Evolutionary conservation across 805 yeast species (phyloP), one percentile per base, ranked within the genome.

Genomic region (Zygotorulaspora chibaensis): DNA sequence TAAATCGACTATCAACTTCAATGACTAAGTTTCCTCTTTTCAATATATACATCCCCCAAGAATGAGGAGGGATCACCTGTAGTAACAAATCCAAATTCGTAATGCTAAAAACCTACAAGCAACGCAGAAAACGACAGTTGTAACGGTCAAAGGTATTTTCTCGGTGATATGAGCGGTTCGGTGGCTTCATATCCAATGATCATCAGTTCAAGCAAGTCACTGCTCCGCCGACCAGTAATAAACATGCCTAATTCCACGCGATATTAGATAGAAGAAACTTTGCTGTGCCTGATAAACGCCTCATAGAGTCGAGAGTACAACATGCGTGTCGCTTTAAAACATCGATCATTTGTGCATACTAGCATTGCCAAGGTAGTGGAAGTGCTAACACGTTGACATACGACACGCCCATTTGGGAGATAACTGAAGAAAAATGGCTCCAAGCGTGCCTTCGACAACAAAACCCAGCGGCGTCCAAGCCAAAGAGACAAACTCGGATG

Each of bases 391-490:
- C 56, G 30, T 2, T 57, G 39, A 25, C 73, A 56, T 1, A 68
- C 63, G 5, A 79, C 84, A 80, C 2, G 80, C 75, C 86, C 86
- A 81, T 68, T 74, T 68, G 28, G 66, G 79, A 70, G 65, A 81
- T 71, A 7, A 75, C 45, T 1, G 76, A 72, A 3, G 85, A 66
- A 81, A 71, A 6, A 75, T 42, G 0, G 76, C 73, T 3, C 85
- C 86, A 2, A 39, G 15, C 10, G 35, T 39, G 13, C 25, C 10
- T 3, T 26, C 42, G 15, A 76, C 38, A 10, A 74, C 67, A 31
- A 80, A 80, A 1, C 88, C 88, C 3, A 68, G 59, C 0, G 88
- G 87, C 0, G 83, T 85, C 29, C 74, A 70, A 2, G 80, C 87
- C 39, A 80, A 72, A 2, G 71, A 45, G 0, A 81, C 74, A 59